phyloP scores from a whole-genome alignment of 2,329 filamentous ascomycete genomes.

The Arthroderma uncinatum region DNA sequence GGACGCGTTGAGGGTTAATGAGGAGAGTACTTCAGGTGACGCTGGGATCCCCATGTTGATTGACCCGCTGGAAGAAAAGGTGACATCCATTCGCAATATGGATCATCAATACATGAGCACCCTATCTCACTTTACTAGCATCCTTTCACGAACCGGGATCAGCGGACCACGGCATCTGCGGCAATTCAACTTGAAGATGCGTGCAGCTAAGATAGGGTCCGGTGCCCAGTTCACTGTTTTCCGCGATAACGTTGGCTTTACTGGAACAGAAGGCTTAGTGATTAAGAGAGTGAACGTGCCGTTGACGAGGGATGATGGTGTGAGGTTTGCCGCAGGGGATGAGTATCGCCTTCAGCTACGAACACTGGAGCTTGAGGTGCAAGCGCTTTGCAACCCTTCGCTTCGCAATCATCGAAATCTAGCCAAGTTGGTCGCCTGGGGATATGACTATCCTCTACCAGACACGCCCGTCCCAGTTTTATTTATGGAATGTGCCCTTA shows the following conservation, averaged over 20 bases:
- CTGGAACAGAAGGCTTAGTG: slow-evolving; percentile 18
- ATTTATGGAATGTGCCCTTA: slow-evolving; percentile 22
- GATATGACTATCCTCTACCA: slow-evolving; percentile 21
- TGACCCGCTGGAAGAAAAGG: slow-evolving; percentile 18
- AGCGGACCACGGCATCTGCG: slow-evolving; percentile 20
- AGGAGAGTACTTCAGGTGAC: not conserved
- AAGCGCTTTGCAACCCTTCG: slow-evolving; percentile 21
- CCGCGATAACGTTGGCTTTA: slow-evolving; percentile 14
- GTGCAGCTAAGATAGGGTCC: slow-evolving; percentile 20
- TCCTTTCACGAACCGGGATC: slow-evolving; percentile 21
- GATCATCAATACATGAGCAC: slow-evolving; percentile 19
- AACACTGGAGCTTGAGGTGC: slow-evolving; percentile 19
- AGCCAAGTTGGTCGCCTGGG: slow-evolving; percentile 20
- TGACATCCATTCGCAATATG: slow-evolving; percentile 22
- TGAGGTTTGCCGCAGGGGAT: slow-evolving; percentile 17
- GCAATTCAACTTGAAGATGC: slow-evolving; percentile 16
- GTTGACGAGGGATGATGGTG: slow-evolving; percentile 15
- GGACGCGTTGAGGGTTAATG: not conserved
- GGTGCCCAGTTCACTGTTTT: slow-evolving; percentile 23
- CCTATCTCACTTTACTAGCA: slow-evolving; percentile 20
- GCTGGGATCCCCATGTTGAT: slow-evolving; percentile 2
- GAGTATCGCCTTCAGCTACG: slow-evolving; percentile 21
- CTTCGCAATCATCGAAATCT: slow-evolving; percentile 22
- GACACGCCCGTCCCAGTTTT: slow-evolving; percentile 21
- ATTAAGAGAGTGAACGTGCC: slow-evolving; percentile 23